Base-by-base conservation (phyloP, 352 stramenopile genomes). In the Pythium monospermum region DNA sequence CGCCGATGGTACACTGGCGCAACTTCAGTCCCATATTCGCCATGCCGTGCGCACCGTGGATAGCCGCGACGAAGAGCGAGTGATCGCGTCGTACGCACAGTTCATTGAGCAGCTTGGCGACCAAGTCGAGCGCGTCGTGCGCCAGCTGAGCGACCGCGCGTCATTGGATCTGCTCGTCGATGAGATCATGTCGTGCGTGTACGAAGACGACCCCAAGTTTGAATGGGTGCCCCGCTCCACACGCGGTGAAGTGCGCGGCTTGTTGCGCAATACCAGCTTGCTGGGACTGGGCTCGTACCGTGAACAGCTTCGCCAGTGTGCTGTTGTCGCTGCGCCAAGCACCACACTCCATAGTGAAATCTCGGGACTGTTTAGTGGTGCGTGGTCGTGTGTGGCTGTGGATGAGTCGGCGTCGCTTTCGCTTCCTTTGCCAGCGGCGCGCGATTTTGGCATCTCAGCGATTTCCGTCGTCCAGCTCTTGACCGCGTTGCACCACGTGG, bases 261-360 rank as follows among this genome's bases (percentile, higher is more conserved):
- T 68, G n/a, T 44, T 63, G 27, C 59, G 59, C 2, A 68, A 68
- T 39, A 68, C 59, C n/a, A 35, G 22, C 10, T 38, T 68, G 13
- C 19, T 68, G 5, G 59, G 59, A 2, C 25, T 62, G 21, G 46
- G 59, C 25, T 19, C 32, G 16, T 67, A 49, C 28, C 41, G 59
- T n/a, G 52, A 61, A 16, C 59, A 67, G 31, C 28, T 61, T 1
- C 39, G 48, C 0, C 52, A 59, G 8, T 61, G 59, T 43, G 48
- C 59, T 0, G 25, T 32, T 5, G 41, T 38, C 4, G 28, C 37
- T 4, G 27, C 37, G 6, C 44, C 54, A n/a, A 22, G 27, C 2
- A 30, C 10, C 4, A 15, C 30, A 2, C 18, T 39, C 7, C 51
- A 55, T 4, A 66, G 41, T 32, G 45, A 59, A 19, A 18, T 61